Evolutionary conservation across 352 stramenopile genomes (phyloP), one percentile per base, ranked within the genome.

Genomic region (Peronospora farinosa): DNA sequence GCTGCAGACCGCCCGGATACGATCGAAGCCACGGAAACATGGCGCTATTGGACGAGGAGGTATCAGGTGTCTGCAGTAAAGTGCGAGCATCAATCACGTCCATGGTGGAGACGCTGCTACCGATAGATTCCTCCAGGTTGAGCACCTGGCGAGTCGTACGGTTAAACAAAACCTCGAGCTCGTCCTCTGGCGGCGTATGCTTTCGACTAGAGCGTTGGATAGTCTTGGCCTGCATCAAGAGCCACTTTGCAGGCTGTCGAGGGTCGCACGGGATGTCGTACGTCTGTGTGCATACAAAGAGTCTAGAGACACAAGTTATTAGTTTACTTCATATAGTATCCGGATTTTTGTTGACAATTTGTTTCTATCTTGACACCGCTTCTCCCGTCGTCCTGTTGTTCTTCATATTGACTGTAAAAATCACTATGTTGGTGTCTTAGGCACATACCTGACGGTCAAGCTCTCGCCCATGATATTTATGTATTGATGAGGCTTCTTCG

Each of bases 151-250:
- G 75, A 11, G 63, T 82, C 7, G 81, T 83, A 33, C 75, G 74
- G 52, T 92, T 92, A 58, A 84, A 92, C 3, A 92, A 70, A 47
- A 87, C 81, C 52, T 92, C 76, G 16, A 92, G 72, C 57, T 88
- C 63, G 25, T 88, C 74, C 19, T 78, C 58, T 3, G 54, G 59
- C 30, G 53, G 43, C 25, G 57, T 47, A 38, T 70, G 30, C 51
- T 77, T 76, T 44, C 66, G 69, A 32, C 67, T 78, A 9, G 75
- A 63, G 33, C 73, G 78, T 56, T 87, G 67, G 67, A 90, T 90
- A 51, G 67, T 84, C 63, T 80, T 88, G 23, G 81, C 81, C 42
- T 88, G 76, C 38, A 67, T 45, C n/a, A 92, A 58, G 21, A 92
- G 77, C 76, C 74, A 87, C 46, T 84, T 72, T 40, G 78, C 78